A percentile compares a stretch with the other conserved stretches of the same genome.
phyloP scores from a whole-genome alignment of 495 filamentous ascomycete genomes.

The Rostrohypoxylon terebratum region DNA sequence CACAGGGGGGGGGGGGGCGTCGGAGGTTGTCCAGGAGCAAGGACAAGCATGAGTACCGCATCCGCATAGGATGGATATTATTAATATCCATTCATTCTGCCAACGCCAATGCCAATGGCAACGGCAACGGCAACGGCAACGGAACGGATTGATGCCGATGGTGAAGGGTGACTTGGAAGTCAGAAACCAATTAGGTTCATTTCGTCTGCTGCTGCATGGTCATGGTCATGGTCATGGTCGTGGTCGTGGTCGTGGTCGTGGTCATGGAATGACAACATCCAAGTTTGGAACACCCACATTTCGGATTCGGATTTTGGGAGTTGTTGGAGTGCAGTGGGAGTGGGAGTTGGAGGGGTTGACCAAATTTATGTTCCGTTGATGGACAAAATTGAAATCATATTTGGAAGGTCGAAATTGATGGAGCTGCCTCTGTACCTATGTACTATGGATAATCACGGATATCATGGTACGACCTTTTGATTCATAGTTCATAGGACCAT shows the following conservation, averaged over 20 bases:
- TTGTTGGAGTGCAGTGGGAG: no score
- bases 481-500: neutral
- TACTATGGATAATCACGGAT: neutral
- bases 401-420: slow-evolving; percentile 7
- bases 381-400: slow-evolving; percentile 9
- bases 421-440: no score
- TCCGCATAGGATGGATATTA: neutral
- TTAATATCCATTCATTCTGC: neutral
- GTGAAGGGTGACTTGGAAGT: slow-evolving; percentile 9
- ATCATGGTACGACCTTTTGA: neutral
- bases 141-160: slow-evolving; percentile 18
- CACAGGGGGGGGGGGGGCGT: no score
- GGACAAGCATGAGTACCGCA: neutral
- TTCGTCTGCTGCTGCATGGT: slow-evolving; percentile 3
- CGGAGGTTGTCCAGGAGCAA: neutral
- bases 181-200: slow-evolving; percentile 15
- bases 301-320: slow-evolving; percentile 1
- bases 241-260: no score
- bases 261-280: neutral
- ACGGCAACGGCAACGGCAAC: neutral
- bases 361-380: neutral
- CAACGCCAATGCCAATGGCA: no score
- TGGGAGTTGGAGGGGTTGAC: neutral
- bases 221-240: no score
- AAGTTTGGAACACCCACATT: neutral